Conservation (phyloP, 1,284 basidiomycete genomes). For the Thelephora terrestris region DNA sequence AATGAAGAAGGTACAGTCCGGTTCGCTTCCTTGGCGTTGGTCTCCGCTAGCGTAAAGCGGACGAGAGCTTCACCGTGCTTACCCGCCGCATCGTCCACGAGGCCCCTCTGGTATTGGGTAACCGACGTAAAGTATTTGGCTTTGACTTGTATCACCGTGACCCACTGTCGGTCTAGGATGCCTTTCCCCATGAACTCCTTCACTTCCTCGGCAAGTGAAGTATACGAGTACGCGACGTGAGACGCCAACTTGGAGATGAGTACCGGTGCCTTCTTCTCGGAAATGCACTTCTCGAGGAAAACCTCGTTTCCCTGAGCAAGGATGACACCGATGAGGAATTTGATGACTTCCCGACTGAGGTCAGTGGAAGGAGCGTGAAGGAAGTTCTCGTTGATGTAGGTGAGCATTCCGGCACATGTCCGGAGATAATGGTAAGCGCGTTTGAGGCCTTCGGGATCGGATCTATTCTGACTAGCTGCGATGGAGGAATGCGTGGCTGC, state of each 20-base stretch:
- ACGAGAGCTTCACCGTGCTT: conserved; percentile 86
- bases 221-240: conserved; percentile 79
- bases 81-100: conserved; percentile 66
- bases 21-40: conserved; percentile 77
- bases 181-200: conserved; percentile 96
- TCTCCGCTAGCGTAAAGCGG: conserved; percentile 73
- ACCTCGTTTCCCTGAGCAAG: conserved; percentile 94
- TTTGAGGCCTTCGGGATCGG: conserved; percentile 91
- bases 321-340: conserved; percentile 80
- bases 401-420: conserved; percentile 94
- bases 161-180: conserved; percentile 94
- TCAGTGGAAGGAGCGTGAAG: conserved; percentile 97
- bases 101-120: conserved; percentile 79
- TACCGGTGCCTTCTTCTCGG: conserved; percentile 78
- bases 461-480: conserved; percentile 72
- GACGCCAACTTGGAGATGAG: conserved; percentile 82
- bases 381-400: conserved; percentile 99
- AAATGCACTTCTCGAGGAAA: conserved; percentile 90
- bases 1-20: conserved; percentile 63
- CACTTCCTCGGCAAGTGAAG: conserved; percentile 73
- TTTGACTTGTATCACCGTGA: conserved; percentile 82
- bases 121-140: conserved; percentile 83
- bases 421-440: conserved; percentile 89
- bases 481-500: conserved; percentile 89
- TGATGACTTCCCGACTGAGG: conserved; percentile 88